phyloP scores from a whole-genome alignment of 768 basidiomycete species.

The Calocera viscosa region DNA sequence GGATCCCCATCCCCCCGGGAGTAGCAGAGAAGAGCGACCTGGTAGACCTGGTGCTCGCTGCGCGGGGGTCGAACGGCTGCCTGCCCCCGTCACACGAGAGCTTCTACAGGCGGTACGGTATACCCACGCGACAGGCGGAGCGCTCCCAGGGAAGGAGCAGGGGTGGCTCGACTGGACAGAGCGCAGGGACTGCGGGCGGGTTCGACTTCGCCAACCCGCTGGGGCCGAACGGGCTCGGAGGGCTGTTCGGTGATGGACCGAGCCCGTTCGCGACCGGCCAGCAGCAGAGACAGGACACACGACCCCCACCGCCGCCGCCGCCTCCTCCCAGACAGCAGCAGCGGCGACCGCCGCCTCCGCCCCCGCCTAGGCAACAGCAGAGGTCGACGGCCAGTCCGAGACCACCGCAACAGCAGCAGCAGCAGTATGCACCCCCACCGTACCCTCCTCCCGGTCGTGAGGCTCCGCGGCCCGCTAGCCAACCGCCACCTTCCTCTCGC shows the following conservation, averaged over 20 bases:
- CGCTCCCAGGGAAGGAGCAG: background rate
- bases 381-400: background rate
- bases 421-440: slow-evolving; percentile 19
- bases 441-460: slow-evolving; percentile 16
- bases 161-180: background rate
- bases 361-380: background rate
- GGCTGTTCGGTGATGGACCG: background rate
- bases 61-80: slow-evolving; percentile 10
- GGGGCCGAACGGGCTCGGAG: background rate
- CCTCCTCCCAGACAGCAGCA: slow-evolving; percentile 20
- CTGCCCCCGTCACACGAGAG: background rate
- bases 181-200: background rate
- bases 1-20: slow-evolving; percentile 10
- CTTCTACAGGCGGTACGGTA: background rate
- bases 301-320: slow-evolving; percentile 21
- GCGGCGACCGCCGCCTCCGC: background rate
- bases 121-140: background rate
- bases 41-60: slow-evolving; percentile 13
- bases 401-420: slow-evolving; percentile 16
- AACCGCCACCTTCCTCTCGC: slow-evolving; percentile 23
- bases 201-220: background rate
- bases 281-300: slow-evolving; percentile 16
- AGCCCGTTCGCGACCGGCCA: too few species aligned
- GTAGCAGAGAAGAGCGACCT: slow-evolving; percentile 17
- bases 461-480: slow-evolving; percentile 31